phyloP scores from a whole-genome alignment of 75 land plant genomes.

The Pinus taeda region DNA sequence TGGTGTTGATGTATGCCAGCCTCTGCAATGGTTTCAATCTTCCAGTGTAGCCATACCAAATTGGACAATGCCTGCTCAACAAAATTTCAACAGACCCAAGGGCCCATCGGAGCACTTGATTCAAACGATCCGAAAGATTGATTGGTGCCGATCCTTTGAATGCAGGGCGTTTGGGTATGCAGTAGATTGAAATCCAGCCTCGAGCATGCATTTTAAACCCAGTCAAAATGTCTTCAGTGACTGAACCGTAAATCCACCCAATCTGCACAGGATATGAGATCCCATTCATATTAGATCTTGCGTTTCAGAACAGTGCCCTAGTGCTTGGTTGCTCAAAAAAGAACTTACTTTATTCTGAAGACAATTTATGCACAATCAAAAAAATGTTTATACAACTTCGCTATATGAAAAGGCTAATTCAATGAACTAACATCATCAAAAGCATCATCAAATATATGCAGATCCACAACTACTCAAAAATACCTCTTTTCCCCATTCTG shows the following conservation, averaged over 20 bases:
- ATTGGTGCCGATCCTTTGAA: conserved; percentile 93
- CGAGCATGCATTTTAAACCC: conserved; percentile 93
- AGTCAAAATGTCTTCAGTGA: conserved; percentile 89
- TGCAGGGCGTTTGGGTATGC: conserved; percentile 84
- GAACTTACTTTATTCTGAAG: background rate
- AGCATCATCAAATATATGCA: background rate
- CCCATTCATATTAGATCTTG: background rate
- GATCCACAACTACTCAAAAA: background rate
- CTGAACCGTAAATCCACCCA: conserved; percentile 96
- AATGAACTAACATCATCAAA: background rate
- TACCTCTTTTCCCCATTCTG: conserved; percentile 99
- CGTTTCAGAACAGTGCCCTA: too few relatives aligned
- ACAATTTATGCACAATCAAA: background rate
- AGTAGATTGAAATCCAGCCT: conserved; percentile 89
- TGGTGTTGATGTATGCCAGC: conserved; percentile 83
- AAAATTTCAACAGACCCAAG: conserved; percentile 86
- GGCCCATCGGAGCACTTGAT: conserved; percentile 92
- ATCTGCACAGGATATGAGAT: conserved; percentile 34
- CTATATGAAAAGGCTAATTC: background rate
- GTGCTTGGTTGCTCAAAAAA: background rate
- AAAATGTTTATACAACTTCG: conserved; percentile 2
- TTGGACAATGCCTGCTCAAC: conserved; percentile 86
- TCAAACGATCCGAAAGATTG: conserved; percentile 88
- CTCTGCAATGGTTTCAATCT: conserved; percentile 68
- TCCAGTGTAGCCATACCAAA: conserved; percentile 89